Percentiles rank a stretch among this genome's conserved stretches.
Conservation (phyloP, 306 rosid genomes). For the Inga laurina region DNA sequence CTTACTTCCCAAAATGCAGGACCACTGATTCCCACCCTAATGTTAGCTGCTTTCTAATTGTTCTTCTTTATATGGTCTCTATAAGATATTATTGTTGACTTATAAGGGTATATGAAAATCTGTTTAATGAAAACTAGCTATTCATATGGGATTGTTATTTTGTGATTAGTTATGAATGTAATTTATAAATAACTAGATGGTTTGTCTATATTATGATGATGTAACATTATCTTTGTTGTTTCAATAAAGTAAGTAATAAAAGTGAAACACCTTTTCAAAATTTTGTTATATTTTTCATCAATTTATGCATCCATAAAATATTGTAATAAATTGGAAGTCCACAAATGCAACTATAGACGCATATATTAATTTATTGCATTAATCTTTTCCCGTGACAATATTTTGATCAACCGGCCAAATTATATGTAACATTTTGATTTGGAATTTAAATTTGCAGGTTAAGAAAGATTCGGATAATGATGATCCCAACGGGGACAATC, state of each 20-base stretch:
- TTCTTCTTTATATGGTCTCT: not conserved
- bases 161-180: not conserved
- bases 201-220: not conserved
- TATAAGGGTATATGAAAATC: not conserved
- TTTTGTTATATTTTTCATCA: not conserved
- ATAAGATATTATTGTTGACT: not conserved
- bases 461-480: conserved; percentile 62
- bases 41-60: conserved; percentile 41
- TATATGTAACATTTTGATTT: not conserved
- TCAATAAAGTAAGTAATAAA: not conserved
- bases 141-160: not conserved
- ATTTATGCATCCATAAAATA: not conserved
- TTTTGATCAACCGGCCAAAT: not conserved
- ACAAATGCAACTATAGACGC: not conserved
- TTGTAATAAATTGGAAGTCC: not conserved
- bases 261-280: not conserved
- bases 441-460: conserved; percentile 34
- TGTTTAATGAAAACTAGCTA: not conserved
- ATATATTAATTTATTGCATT: not conserved
- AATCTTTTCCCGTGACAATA: not conserved
- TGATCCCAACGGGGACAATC: conserved; percentile 53
- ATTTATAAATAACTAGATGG: not conserved
- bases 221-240: not conserved
- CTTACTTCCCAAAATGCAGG: conserved; percentile 59
- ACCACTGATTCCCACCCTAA: conserved; percentile 59